Conservation (phyloP, 192 early-diverging fungal genomes). For the Coemansia sp. region DNA sequence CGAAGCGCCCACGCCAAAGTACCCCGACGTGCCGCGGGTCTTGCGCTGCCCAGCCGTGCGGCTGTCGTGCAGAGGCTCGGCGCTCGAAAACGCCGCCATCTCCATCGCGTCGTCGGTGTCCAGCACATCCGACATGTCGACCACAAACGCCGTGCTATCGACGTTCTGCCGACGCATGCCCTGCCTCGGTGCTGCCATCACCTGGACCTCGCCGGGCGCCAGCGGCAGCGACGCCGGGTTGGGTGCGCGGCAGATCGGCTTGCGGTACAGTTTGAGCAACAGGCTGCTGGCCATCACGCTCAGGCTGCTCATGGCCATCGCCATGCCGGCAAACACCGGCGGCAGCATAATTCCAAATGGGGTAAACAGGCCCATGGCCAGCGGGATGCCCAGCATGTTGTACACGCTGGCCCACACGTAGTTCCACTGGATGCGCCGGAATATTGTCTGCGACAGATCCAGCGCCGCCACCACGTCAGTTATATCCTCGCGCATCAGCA, state of each 20-base stretch:
- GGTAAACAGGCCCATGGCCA: constrained; percentile 88
- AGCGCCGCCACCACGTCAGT: constrained; percentile 81
- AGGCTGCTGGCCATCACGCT: constrained; percentile 89
- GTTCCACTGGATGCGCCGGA: constrained; percentile 79
- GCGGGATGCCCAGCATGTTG: constrained; percentile 84
- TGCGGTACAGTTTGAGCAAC: constrained; percentile 68
- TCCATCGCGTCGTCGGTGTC: constrained; percentile 16
- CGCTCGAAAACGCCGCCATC: constrained; percentile 2
- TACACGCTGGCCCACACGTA: constrained; percentile 87
- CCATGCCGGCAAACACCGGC: constrained; percentile 89
- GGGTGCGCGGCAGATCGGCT: constrained; percentile 40
- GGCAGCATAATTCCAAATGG: constrained; percentile 82
- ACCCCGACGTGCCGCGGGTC: constrained; percentile 1
- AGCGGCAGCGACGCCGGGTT: constrained; percentile 18
- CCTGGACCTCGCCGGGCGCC: constrained; percentile 14
- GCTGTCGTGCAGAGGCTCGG: background rate
- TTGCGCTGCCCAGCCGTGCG: background rate
- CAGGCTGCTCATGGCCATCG: constrained; percentile 90
- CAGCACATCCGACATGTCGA: constrained; percentile 25
- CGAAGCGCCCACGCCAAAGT: constrained; percentile 14
- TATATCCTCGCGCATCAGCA: constrained; percentile 87
- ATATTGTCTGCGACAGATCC: constrained; percentile 79
- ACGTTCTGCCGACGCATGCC: background rate
- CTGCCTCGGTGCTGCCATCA: constrained; percentile 18
- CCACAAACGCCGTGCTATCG: constrained; percentile 9